Conservation (phyloP, 1,139 yeast species). For the Suhomyces guaymorum region DNA sequence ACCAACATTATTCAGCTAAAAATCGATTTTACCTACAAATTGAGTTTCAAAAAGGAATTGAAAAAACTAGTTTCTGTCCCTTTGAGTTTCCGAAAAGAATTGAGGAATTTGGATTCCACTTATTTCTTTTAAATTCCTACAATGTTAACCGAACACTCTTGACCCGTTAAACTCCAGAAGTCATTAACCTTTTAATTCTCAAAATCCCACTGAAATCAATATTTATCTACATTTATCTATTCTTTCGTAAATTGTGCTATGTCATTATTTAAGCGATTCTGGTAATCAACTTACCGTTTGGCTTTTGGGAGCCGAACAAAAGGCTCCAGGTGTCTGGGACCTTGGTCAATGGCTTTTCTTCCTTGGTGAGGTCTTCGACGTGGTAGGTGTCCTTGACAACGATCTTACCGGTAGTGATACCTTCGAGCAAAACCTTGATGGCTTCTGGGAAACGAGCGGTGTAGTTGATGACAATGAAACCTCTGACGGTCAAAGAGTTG, state of each 20-base stretch:
- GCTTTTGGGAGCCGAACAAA: conserved; percentile 34
- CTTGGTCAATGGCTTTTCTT: conserved; percentile 22
- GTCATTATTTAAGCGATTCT: conserved; percentile 27
- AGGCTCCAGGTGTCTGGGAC: conserved; percentile 33
- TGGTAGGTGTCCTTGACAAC: conserved; percentile 25
- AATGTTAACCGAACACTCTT: no score
- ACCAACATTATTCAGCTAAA: not conserved
- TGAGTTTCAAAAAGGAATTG: not conserved
- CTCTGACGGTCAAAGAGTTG: conserved; percentile 50
- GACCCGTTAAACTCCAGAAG: no score
- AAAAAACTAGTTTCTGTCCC: no score
- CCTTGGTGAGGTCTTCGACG: conserved; percentile 29
- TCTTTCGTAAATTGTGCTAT: not conserved
- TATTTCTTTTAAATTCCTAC: no score
- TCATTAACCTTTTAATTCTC: no score
- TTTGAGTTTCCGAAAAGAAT: no score
- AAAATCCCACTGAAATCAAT: no score
- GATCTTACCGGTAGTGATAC: conserved; percentile 45
- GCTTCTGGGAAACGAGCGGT: conserved; percentile 36
- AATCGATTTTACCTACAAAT: no score
- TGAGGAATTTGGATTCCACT: no score
- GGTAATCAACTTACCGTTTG: conserved; percentile 38
- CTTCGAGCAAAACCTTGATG: conserved; percentile 31
- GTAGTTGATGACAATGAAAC: conserved; percentile 48
- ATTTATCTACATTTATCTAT: not conserved